These are phyloP conservation scores for Mycena citricolor DNA, from an alignment of 1,284 basidiomycete genomes.

Conservation along the genomic window DNA sequence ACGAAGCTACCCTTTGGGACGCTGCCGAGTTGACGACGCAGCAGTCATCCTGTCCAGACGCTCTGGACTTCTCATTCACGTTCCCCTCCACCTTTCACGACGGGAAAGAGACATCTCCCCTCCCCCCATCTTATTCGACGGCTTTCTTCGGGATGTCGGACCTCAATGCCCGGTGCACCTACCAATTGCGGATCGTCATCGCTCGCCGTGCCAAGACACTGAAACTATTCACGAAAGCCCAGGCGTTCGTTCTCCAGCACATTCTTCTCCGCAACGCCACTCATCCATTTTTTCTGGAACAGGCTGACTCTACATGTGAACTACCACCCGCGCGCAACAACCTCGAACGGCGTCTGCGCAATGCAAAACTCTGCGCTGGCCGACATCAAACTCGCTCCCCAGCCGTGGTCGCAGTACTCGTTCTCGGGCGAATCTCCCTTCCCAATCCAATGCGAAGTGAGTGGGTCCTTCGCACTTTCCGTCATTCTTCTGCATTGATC, in stretches of 20 bases:
- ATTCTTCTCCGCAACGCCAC: too few relatives aligned
- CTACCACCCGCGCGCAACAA: constrained; percentile 8
- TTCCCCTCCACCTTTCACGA: constrained; percentile 19
- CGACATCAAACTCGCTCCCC: constrained; percentile 12
- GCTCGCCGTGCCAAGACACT: constrained; percentile 11
- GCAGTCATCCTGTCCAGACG: constrained; percentile 15
- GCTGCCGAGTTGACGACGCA: too few relatives aligned
- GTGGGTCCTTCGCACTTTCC: not conserved
- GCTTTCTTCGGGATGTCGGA: constrained; percentile 19
- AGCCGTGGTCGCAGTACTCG: constrained; percentile 18
- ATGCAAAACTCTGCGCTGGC: constrained; percentile 2
- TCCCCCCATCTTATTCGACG: constrained; percentile 24
- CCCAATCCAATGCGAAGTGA: constrained; percentile 16
- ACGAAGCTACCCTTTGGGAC: too few relatives aligned
- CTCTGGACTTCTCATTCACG: constrained; percentile 19
- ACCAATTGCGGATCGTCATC: constrained; percentile 19
- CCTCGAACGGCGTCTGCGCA: not conserved
- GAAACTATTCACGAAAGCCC: constrained; percentile 16
- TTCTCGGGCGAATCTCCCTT: not conserved
- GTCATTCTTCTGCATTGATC: not conserved
- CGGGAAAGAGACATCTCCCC: constrained; percentile 11
- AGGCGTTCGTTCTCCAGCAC: constrained; percentile 14
- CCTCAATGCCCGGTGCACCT: constrained; percentile 22
- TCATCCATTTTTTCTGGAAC: not conserved
- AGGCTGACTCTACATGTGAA: not conserved